Evolutionary conservation across 73 alveolate species (phyloP).

Genomic region (Tetrahymena thermophila): DNA sequence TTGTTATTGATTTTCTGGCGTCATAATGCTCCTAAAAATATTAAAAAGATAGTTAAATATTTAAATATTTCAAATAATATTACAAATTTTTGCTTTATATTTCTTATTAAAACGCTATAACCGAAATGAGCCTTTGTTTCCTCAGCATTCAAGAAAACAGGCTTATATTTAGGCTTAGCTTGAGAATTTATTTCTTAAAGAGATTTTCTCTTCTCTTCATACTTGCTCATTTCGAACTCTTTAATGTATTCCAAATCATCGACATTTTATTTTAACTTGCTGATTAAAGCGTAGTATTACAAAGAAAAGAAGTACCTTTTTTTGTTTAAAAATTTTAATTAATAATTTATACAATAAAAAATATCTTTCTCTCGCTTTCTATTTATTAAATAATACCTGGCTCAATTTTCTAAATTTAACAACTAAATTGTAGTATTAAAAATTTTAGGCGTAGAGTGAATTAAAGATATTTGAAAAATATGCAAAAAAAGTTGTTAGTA

Average conservation of each 20-base stretch:
- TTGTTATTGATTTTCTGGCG: background rate
- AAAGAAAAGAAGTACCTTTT: background rate
- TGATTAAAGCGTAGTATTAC: background rate
- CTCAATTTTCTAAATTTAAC: background rate
- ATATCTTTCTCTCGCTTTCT: background rate
- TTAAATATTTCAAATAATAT: background rate
- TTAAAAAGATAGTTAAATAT: background rate
- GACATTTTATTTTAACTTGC: background rate
- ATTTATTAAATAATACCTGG: background rate
- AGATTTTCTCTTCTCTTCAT: background rate
- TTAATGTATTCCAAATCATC: background rate
- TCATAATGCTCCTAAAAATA: background rate
- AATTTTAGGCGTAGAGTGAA: background rate
- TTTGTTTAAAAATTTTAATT: background rate
- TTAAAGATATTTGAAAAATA: background rate
- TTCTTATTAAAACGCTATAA: background rate
- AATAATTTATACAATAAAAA: background rate
- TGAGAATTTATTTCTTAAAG: background rate
- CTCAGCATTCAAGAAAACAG: background rate
- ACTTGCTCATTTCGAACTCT: background rate
- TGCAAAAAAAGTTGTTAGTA: background rate
- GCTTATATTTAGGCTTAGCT: background rate
- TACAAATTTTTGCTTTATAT: background rate
- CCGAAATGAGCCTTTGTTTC: background rate
- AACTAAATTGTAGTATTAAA: background rate